Conservation (phyloP, 2,329 filamentous ascomycete species). For the Paraphaeosphaeria minitans region DNA sequence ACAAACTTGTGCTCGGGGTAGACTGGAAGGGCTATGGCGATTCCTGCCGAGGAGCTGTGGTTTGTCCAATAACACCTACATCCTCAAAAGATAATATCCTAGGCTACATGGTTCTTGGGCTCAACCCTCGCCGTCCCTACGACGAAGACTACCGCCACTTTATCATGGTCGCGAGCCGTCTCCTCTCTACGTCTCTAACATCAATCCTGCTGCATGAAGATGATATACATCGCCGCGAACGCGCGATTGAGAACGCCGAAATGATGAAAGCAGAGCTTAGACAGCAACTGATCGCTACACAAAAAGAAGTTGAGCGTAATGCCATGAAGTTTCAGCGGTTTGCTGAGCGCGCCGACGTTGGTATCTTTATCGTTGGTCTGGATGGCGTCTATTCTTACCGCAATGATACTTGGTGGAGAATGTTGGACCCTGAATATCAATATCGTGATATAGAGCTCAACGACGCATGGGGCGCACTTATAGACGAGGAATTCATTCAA, state of each 20-base stretch:
- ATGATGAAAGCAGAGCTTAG: conserved; percentile 34
- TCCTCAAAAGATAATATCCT: conserved; percentile 39
- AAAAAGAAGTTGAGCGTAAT: conserved; percentile 38
- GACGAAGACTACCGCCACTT: conserved; percentile 48
- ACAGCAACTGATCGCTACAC: conserved; percentile 31
- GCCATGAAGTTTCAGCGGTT: conserved; percentile 47
- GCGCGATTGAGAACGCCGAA: conserved; percentile 39
- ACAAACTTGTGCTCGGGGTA: conserved; percentile 30
- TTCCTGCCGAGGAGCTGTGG: conserved; percentile 37
- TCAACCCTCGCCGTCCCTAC: conserved; percentile 47
- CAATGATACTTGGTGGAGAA: conserved; percentile 46
- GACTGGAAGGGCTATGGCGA: conserved; percentile 45
- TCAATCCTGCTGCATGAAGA: conserved; percentile 49
- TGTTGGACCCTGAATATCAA: conserved; percentile 36
- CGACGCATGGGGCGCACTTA: conserved; percentile 25
- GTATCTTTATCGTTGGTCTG: conserved; percentile 47
- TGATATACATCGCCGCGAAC: conserved; percentile 44
- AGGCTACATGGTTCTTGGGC: conserved; percentile 48
- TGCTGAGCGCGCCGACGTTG: conserved; percentile 47
- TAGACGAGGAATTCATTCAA: conserved; percentile 22
- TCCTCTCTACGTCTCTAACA: conserved; percentile 47
- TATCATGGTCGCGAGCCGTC: conserved; percentile 41
- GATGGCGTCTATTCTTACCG: conserved; percentile 46
- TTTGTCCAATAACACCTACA: conserved; percentile 46
- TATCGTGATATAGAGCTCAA: conserved; percentile 21